A percentile compares a stretch with the other conserved stretches of the same genome.
Conservation (phyloP, 208 protist genomes). For the Leishmania gerbilli region DNA sequence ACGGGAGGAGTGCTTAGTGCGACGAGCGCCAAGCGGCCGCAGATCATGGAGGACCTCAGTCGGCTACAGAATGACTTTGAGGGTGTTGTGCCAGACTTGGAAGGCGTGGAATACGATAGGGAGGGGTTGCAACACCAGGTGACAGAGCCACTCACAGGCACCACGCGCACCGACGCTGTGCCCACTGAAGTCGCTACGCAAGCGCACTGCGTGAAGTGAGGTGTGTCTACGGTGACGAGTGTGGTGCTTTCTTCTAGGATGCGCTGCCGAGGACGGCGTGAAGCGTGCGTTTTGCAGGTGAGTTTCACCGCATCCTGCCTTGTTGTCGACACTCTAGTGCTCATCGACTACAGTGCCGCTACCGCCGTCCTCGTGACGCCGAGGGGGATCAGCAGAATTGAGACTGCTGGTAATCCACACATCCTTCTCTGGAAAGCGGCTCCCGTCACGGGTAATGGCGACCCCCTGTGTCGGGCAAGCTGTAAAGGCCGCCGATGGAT, state of each 20-base stretch:
- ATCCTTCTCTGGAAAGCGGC: not conserved
- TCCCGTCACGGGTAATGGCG: not conserved
- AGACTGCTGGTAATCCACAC: not conserved
- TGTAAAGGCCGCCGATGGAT: too few relatives aligned
- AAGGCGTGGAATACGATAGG: slow-evolving; percentile 16
- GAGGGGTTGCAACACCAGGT: slow-evolving; percentile 4
- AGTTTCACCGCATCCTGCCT: not conserved
- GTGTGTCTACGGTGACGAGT: too few relatives aligned
- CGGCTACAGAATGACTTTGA: slow-evolving; percentile 27
- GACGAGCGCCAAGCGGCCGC: slow-evolving; percentile 32
- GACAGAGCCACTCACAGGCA: slow-evolving; percentile 2
- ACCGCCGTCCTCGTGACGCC: not conserved
- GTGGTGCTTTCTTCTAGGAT: not conserved
- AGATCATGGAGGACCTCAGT: slow-evolving; percentile 33
- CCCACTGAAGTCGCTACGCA: not conserved
- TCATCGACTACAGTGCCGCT: not conserved
- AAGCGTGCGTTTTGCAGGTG: not conserved
- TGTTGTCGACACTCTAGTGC: not conserved
- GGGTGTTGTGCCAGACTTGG: slow-evolving; percentile 22
- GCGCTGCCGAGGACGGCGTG: not conserved
- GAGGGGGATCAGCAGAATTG: not conserved
- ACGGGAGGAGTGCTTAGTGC: slow-evolving; percentile 56
- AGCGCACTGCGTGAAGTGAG: not conserved
- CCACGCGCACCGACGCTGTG: slow-evolving; percentile 9
- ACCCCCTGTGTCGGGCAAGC: not conserved